Base-by-base conservation (phyloP, 1,139 yeast genomes). In the Kurtzmaniella natalensis region DNA sequence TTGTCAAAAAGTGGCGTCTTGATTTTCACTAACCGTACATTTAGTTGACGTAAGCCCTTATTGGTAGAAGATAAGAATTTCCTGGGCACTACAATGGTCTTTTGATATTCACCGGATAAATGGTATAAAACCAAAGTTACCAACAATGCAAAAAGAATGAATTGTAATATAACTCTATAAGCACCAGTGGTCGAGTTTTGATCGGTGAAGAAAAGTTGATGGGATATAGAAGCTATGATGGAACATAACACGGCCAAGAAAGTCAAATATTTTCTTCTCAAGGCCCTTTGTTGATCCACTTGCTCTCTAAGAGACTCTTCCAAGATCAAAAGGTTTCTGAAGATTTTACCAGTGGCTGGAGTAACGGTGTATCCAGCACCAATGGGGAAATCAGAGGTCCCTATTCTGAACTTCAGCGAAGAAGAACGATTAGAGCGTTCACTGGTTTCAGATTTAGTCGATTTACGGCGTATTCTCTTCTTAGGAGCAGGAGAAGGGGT, bases 251-350 rank as follows among this genome's bases (percentile, higher is more conserved):
- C 56, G 3, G 82, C 73, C 40, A 86, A 63, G 52, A 92, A 89
- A 5, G 78, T 62, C 25, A 86, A 68, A 52, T 88, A 87, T 45
- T 85, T 84, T 40, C 86, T 67, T 45, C 94, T 68, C 43, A 87
- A 61, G 7, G 74, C 66, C 39, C 78, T 71, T 50, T 86, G 89
- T 38, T 78, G 81, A n/a, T 70, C 64, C 29, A 82, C 85, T 57
- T 89, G 97, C 43, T 74, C 79, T 28, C 96, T 70, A 35, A 89
- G 61, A 39, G 86, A 81, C 51, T 88, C 95, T 55, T 92, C 98
- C 35, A 88, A 55, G 18, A 89, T 82, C 32, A 92, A 65, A 44
- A 92, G 59, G 53, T 88, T 87, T 34, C 95, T 72, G 50, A 83
- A 86, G 16, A 83, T 76, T 59, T 80, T 79, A 3, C 92, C 83